Evolutionary conservation across 1,139 yeast genomes (phyloP).

Genomic region (Nakaseomyces kungkrabaensis): DNA sequence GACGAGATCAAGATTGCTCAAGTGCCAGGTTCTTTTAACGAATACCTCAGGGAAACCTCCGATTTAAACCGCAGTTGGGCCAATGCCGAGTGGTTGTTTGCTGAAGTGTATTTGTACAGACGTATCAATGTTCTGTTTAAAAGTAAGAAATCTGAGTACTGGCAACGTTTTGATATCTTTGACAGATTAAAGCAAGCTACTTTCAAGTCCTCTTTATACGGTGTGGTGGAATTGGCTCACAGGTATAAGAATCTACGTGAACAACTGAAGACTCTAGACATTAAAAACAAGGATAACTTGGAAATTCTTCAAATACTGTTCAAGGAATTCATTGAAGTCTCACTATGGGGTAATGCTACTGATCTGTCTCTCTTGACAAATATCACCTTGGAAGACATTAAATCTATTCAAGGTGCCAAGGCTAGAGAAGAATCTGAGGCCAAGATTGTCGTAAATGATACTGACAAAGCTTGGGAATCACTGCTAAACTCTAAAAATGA

Average conservation of each 20-base stretch:
- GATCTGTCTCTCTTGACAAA: constrained; percentile 84
- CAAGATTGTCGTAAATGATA: constrained; percentile 72
- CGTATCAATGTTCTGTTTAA: constrained; percentile 41
- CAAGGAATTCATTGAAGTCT: constrained; percentile 74
- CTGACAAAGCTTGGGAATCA: constrained; percentile 54
- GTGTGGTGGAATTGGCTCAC: constrained; percentile 73
- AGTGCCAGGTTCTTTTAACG: constrained; percentile 44
- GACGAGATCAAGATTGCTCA: constrained; percentile 35
- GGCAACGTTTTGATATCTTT: constrained; percentile 49
- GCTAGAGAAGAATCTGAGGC: constrained; percentile 77
- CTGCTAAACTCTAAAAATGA: constrained; percentile 27
- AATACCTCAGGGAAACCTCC: constrained; percentile 30
- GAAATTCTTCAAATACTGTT: constrained; percentile 49
- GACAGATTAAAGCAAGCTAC: constrained; percentile 59
- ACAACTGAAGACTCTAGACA: constrained; percentile 11
- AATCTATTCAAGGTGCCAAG: constrained; percentile 83
- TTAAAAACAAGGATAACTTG: constrained; percentile 27
- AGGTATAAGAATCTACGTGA: constrained; percentile 46
- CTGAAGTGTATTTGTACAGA: constrained; percentile 80
- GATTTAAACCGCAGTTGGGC: constrained; percentile 47
- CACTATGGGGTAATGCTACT: constrained; percentile 97
- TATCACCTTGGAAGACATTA: constrained; percentile 76
- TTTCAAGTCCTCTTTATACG: constrained; percentile 62
- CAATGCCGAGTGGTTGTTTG: constrained; percentile 85
- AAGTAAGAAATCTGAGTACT: constrained; percentile 33